Evolutionary conservation across 2,329 filamentous ascomycete species (phyloP), one percentile per base, ranked within the genome.

Genomic region (Lasiodiplodia citricola): DNA sequence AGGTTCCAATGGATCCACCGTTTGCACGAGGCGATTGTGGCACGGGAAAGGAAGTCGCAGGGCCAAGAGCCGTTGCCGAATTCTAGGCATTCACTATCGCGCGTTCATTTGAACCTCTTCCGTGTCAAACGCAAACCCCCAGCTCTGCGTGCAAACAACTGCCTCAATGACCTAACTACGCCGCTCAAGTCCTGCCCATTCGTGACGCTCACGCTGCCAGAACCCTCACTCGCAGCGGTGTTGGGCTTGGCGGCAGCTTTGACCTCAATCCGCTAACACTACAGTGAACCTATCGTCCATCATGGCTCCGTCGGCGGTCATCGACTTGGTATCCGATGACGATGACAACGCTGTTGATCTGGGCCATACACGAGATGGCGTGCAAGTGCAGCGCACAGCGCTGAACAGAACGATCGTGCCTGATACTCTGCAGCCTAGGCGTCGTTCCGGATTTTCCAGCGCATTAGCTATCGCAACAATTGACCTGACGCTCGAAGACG

Each of bases 321-420:
- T 64, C 28, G 60, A 64, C 60, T 35, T 64, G 60, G 25, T 14
- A 31, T 25, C 21, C 6, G 47, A 52, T 8, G 60, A 64, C 60
- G 60, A 64, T 5, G 60, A 52, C 16, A 14, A 25, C 10, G 5
- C 31, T 14, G 60, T 52, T 41, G 28, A 38, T n/a, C 18, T 25
- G 18, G 37, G 41, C 23, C 25, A 14, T 31, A 31, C 18, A 35
- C 18, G 5, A 47, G 31, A 52, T 38, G 47, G 25, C 37, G 18
- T n/a, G 55, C 55, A 23, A 21, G 18, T 13, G 38, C 8, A 21
- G 2, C 18, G 14, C 6, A 13, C 47, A 28, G 14, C n/a, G 47
- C 44, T 10, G 25, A 25, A 8, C 11, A 21, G 16, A 52, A 28
- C 23, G 7, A 21, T 35, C 4, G 23, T 47, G 18, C 25, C 14